Base-by-base conservation (phyloP, 83 land plant species). In the Diphasiastrum complanatum region DNA sequence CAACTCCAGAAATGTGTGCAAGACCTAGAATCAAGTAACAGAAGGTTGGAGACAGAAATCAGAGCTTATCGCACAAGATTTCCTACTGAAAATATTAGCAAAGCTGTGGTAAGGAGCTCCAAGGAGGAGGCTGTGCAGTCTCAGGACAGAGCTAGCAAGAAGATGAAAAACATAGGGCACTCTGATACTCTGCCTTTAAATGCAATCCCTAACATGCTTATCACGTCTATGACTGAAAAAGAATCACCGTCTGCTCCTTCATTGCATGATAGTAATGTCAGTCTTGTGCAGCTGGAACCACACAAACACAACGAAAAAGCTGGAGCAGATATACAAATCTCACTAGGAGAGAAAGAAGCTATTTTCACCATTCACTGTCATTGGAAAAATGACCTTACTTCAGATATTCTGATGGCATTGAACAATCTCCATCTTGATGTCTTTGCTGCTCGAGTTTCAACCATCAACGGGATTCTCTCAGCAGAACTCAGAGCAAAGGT, bases 401-500 rank as follows among this genome's bases (percentile, higher is more conserved):
- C 81, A 16, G 76, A 81, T 12, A 41, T 75, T 2, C 69, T 84
- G 85, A 71, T 69, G 55, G 46, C 37, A 10, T 70, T 84, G 8
- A 27, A 52, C 25, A 69, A 64, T 64, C 67, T 75, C 18, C 45
- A 60, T 23, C 37, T 84, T 0, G 85, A 84, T 53, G 48, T 51
- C 16, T 64, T 54, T 2, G 34, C 75, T 10, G 79, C 80, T 2
- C 82, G 75, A 50, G 80, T 78, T 30, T 75, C 79, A 1, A 25
- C 74, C 11, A 64, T 33, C 11, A 68, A 84, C 35, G 81, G 78
- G 5, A 33, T 53, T 25, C 64, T 81, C 38, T 63, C 43, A 8
- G 88, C 82, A 11, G 79, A 72, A 30, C 22, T 84, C 18, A 63
- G 77, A 18, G 85, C 88, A 30, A 84, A 84, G 80, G 87, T 84